Evolutionary conservation across 1,139 yeast genomes (phyloP).

Genomic region (Blastobotrys buckinghamii): DNA sequence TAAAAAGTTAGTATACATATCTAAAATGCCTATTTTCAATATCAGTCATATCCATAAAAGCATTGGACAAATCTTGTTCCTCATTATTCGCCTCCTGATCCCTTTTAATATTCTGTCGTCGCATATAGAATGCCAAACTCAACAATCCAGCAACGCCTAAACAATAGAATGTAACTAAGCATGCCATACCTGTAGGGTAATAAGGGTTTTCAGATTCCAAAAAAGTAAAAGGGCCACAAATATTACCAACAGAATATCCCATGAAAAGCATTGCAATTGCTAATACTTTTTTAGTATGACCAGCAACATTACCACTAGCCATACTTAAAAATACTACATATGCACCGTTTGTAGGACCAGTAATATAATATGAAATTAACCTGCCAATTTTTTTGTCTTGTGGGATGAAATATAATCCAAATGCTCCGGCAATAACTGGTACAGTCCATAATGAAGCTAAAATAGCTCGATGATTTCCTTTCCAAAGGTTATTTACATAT

Average conservation of each 20-base stretch:
- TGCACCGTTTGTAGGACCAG: slow-evolving; percentile 34
- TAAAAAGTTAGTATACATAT: slow-evolving; percentile 31
- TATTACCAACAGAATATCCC: slow-evolving; percentile 51
- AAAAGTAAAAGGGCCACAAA: slow-evolving; percentile 52
- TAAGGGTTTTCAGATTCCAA: slow-evolving; percentile 43
- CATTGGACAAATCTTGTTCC: slow-evolving; percentile 29
- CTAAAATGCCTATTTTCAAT: slow-evolving; percentile 56
- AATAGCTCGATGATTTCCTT: slow-evolving; percentile 15
- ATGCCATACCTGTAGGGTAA: slow-evolving; percentile 42
- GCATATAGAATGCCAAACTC: slow-evolving; percentile 31
- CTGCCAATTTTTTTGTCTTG: slow-evolving; percentile 19
- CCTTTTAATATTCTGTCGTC: slow-evolving; percentile 29
- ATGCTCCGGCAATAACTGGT: slow-evolving; percentile 26
- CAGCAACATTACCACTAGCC: slow-evolving; percentile 49
- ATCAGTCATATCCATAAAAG: slow-evolving; percentile 57
- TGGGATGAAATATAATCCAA: slow-evolving; percentile 23
- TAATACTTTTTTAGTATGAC: slow-evolving; percentile 49
- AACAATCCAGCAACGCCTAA: slow-evolving; percentile 27
- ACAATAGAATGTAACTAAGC: slow-evolving; percentile 36
- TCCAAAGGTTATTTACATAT: slow-evolving; percentile 16
- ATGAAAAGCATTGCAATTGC: slow-evolving; percentile 40
- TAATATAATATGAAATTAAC: slow-evolving; percentile 25
- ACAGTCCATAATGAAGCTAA: slow-evolving; percentile 19
- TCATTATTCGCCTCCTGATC: slow-evolving; percentile 2
- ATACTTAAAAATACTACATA: slow-evolving; percentile 44